Evolutionary conservation across 148 eudicot genomes (phyloP).

Genomic region (Rhododendron vialii): DNA sequence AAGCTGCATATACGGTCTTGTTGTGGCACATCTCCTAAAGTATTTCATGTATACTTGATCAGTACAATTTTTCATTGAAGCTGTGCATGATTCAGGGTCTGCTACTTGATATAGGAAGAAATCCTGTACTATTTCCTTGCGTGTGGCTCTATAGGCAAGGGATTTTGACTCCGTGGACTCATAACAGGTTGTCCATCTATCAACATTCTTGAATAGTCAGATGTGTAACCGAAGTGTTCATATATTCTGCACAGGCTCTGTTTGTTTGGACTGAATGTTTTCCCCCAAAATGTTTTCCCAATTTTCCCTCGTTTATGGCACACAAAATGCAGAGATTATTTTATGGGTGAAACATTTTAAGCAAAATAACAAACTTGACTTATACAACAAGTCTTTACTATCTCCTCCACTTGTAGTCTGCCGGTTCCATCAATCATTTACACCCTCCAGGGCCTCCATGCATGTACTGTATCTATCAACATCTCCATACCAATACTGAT

Average conservation of each 20-base stretch:
- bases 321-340: neutral
- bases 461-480: neutral
- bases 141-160: conserved; percentile 86
- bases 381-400: neutral
- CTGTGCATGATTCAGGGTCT: conserved; percentile 48
- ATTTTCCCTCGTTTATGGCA: neutral
- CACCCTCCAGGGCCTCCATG: neutral
- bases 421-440: neutral
- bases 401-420: neutral
- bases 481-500: neutral
- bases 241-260: neutral
- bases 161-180: conserved; percentile 60
- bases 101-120: conserved; percentile 80
- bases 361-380: neutral
- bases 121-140: conserved; percentile 65
- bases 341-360: neutral
- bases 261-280: neutral
- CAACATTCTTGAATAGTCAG: conserved; percentile 14
- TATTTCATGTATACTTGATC: neutral
- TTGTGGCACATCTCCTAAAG: neutral
- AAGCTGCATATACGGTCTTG: conserved; percentile 77
- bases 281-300: neutral
- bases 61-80: neutral
- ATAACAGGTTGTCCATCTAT: conserved; percentile 48
- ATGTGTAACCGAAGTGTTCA: neutral